Percentiles rank a stretch among this genome's conserved stretches.
Evolutionary conservation across 371 early-diverging fungal genomes (phyloP).

Genomic region (Agmasoma carcini): DNA sequence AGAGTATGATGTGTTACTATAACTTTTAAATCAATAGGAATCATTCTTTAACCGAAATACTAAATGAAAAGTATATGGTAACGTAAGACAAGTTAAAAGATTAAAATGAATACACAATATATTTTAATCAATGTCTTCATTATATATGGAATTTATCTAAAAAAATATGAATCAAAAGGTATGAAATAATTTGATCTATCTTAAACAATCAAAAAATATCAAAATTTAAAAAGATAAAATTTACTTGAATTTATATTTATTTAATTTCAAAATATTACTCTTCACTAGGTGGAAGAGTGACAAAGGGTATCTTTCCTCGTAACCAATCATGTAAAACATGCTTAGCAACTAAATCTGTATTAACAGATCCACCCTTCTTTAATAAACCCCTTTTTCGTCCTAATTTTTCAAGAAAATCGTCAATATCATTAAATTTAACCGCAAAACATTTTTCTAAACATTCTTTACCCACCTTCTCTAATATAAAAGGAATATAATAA

Average conservation of each 20-base stretch:
- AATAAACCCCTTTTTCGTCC: slow-evolving; percentile 75
- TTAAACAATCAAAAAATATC: too few species aligned
- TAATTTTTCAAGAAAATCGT: slow-evolving; percentile 76
- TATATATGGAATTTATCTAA: too few species aligned
- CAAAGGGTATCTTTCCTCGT: slow-evolving; percentile 90
- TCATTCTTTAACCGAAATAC: too few species aligned
- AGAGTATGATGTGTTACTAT: too few species aligned
- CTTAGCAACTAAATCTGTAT: slow-evolving; percentile 74
- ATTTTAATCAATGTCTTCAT: too few species aligned
- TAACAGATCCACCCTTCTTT: slow-evolving; percentile 84
- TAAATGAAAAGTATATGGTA: too few species aligned
- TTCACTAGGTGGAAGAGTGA: slow-evolving; percentile 63
- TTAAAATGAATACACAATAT: too few species aligned
- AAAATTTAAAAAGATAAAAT: too few species aligned
- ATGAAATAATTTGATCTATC: too few species aligned
- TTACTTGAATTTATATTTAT: neutral
- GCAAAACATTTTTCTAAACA: slow-evolving; percentile 74
- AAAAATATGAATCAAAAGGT: too few species aligned
- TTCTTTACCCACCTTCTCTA: slow-evolving; percentile 66
- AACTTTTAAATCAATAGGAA: too few species aligned
- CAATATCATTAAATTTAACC: slow-evolving; percentile 61
- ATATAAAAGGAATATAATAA: slow-evolving; percentile 68
- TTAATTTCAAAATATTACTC: slow-evolving; percentile 46
- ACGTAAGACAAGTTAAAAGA: too few species aligned
- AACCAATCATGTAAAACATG: slow-evolving; percentile 96